These are phyloP conservation scores for Albugo candida DNA, from an alignment of 352 stramenopile genomes.

Conservation along the genomic window DNA sequence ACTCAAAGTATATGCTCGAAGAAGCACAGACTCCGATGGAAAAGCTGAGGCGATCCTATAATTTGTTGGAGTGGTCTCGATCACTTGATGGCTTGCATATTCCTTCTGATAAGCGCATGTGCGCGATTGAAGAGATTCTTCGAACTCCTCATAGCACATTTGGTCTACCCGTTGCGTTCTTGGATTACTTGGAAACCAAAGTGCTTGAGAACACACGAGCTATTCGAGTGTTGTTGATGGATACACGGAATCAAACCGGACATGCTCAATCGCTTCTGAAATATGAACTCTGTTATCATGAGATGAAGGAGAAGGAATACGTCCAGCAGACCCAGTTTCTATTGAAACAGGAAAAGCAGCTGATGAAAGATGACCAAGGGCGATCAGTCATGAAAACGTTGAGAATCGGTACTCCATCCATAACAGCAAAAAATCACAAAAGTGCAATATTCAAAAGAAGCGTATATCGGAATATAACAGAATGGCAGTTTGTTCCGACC, in stretches of 20 bases:
- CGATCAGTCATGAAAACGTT: conserved; percentile 4
- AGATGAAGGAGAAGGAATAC: conserved; percentile 52
- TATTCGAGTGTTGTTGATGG: conserved; percentile 9
- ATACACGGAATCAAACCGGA: conserved; percentile 17
- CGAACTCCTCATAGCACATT: conserved; percentile 55
- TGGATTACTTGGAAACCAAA: conserved; percentile 54
- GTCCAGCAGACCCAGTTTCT: conserved; percentile 56
- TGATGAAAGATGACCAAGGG: conserved; percentile 31
- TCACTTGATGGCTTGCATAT: too few relatives aligned
- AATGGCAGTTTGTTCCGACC: conserved; percentile 63
- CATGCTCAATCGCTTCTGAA: too few relatives aligned
- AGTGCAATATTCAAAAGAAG: conserved; percentile 55
- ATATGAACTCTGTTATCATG: conserved; percentile 14
- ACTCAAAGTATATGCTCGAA: too few relatives aligned
- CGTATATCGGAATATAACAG: conserved; percentile 58
- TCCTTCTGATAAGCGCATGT: conserved; percentile 10
- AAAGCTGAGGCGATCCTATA: too few relatives aligned
- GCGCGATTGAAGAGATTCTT: conserved; percentile 62
- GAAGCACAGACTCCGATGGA: too few relatives aligned
- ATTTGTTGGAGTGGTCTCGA: too few relatives aligned
- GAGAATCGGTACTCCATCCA: neutral
- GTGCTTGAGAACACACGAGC: conserved; percentile 25
- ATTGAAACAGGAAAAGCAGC: conserved; percentile 45
- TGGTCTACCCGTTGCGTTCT: conserved; percentile 41
- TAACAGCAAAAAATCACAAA: too few relatives aligned